A percentile compares a stretch with the other conserved stretches of the same genome.
phyloP scores from a whole-genome alignment of 345 rosid genomes.

The Sisymbrium altissimum region DNA sequence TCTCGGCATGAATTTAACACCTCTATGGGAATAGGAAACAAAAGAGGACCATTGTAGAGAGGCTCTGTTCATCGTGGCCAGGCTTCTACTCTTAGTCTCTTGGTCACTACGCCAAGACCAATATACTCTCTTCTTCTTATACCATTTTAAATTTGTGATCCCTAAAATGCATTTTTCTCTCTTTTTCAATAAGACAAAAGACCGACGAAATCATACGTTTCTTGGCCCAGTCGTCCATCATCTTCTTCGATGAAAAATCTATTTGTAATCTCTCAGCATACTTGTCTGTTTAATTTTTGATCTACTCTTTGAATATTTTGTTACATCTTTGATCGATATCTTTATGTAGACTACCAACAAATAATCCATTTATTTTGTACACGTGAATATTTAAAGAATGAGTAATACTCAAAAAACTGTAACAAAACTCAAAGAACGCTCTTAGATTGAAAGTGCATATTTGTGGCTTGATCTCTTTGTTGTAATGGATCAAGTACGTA shows the following conservation, averaged over 20 bases:
- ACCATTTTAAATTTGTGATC: not conserved
- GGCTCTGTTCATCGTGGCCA: conserved; percentile 30
- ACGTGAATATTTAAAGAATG: not conserved
- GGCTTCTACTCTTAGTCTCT: conserved; percentile 21
- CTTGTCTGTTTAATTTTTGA: not conserved
- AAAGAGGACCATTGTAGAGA: conserved; percentile 19
- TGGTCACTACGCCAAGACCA: conserved; percentile 23
- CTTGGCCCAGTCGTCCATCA: not conserved
- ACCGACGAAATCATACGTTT: conserved; percentile 6
- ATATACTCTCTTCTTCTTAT: conserved; percentile 18
- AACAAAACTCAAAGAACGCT: too few species aligned
- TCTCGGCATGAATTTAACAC: too few species aligned
- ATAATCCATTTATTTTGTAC: not conserved
- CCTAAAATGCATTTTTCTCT: not conserved
- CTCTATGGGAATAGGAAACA: too few species aligned
- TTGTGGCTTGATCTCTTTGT: too few species aligned
- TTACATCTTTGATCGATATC: not conserved
- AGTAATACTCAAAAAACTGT: not conserved
- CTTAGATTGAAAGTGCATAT: too few species aligned
- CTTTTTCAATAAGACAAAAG: conserved; percentile 6
- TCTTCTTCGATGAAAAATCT: not conserved
- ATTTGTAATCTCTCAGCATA: conserved; percentile 18
- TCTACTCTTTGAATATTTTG: not conserved
- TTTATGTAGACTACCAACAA: not conserved
- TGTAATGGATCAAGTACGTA: too few species aligned